A percentile compares a stretch with the other conserved stretches of the same genome.
Conservation (phyloP, 2,329 filamentous ascomycete species). For the Ophiostoma ips region DNA sequence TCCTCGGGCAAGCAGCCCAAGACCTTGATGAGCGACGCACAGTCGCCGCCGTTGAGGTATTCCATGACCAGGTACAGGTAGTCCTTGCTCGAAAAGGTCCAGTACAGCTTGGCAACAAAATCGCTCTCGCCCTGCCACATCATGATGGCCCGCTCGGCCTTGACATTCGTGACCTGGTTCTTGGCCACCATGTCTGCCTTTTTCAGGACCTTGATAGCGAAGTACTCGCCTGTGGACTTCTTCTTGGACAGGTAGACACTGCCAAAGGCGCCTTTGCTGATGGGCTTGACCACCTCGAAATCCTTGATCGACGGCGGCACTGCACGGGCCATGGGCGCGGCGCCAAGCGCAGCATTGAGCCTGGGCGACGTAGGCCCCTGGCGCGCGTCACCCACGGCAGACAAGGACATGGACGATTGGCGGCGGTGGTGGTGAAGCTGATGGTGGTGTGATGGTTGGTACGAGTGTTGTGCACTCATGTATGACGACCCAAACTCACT, state of each 20-base stretch:
- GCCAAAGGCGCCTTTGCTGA: conserved; percentile 96
- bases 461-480: conserved; percentile 32
- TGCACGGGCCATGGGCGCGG: conserved; percentile 72
- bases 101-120: conserved; percentile 97
- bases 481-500: conserved; percentile 71
- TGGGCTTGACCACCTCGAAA: conserved; percentile 98
- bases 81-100: conserved; percentile 99
- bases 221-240: conserved; percentile 96
- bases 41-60: conserved; percentile 94
- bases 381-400: conserved; percentile 32
- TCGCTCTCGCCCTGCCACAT: conserved; percentile 99
- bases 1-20: conserved; percentile 86
- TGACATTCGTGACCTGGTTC: conserved; percentile 98
- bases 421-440: conserved; percentile 56
- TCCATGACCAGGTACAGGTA: conserved; percentile 99
- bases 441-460: conserved; percentile 45
- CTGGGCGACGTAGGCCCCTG: conserved; percentile 66
- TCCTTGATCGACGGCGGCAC: conserved; percentile 96
- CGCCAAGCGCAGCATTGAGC: conserved; percentile 52
- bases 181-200: conserved; percentile 99
- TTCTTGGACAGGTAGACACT: conserved; percentile 98
- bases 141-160: conserved; percentile 97
- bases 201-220: conserved; percentile 94
- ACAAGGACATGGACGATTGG: conserved; percentile 70
- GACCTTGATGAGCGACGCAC: conserved; percentile 89